These are phyloP conservation scores for Suhomyces guaymorum DNA, from an alignment of 1,139 yeast species.

Conservation along the genomic window DNA sequence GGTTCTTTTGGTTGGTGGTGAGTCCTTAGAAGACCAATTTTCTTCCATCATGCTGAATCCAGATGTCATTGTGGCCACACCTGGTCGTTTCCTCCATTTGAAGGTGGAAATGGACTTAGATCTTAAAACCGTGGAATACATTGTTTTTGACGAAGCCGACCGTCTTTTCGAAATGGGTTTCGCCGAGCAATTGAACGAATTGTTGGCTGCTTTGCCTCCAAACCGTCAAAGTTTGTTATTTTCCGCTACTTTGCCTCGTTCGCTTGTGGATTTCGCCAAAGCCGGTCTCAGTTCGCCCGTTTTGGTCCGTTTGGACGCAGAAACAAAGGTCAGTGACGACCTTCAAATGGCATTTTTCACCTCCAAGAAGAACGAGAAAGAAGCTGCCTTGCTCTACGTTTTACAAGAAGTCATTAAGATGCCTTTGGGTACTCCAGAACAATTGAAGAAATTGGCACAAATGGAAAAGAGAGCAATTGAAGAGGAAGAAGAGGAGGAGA, in stretches of 20 bases:
- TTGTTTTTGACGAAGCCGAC: slow-evolving; percentile 98
- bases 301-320: slow-evolving; percentile 88
- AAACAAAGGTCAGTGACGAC: slow-evolving; percentile 83
- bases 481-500: slow-evolving; percentile 52
- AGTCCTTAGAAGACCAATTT: slow-evolving; percentile 93
- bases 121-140: slow-evolving; percentile 77
- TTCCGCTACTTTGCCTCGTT: slow-evolving; percentile 91
- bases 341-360: slow-evolving; percentile 88
- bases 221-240: slow-evolving; percentile 85
- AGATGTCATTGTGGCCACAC: slow-evolving; percentile 94
- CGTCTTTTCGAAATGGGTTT: slow-evolving; percentile 96
- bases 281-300: slow-evolving; percentile 94
- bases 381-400: slow-evolving; percentile 75
- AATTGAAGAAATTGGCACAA: slow-evolving; percentile 52
- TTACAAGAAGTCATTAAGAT: slow-evolving; percentile 83
- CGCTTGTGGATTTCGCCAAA: slow-evolving; percentile 93
- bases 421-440: slow-evolving; percentile 74
- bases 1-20: slow-evolving; percentile 91
- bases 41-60: slow-evolving; percentile 91
- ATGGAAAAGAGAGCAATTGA: slow-evolving; percentile 48
- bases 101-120: slow-evolving; percentile 94
- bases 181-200: slow-evolving; percentile 89
- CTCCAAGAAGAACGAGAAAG: slow-evolving; percentile 82
- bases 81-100: slow-evolving; percentile 94
- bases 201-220: slow-evolving; percentile 79